Evolutionary conservation across 2,329 filamentous ascomycete genomes (phyloP), one percentile per base, ranked within the genome.

Genomic region (Trichophyton rubrum): DNA sequence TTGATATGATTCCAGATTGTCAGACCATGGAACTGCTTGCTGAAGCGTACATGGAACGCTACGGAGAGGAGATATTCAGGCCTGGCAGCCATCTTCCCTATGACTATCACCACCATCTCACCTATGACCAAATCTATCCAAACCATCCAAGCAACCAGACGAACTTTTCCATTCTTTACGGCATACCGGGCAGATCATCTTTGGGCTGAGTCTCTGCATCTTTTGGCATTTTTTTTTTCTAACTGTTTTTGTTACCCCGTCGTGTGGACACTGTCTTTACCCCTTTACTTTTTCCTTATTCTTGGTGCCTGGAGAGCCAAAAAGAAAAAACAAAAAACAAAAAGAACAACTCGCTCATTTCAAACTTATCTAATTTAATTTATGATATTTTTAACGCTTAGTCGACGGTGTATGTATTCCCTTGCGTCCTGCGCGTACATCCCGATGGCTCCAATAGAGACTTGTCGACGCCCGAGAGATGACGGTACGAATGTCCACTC

Each of bases 21-120:
- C 33, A 43, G 38, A 51, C 58, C 35, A 45, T 63, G 22, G 60
- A 63, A 30, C 13, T 15, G 9, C 35, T 63, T 30, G 53, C 59
- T 17, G 35, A 51, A 33, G 59, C 30, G 22, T 61, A 61, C 45
- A n/a, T 47, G 11, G 43, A 27, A 20, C 53, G 41, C 11, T 60
- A 60, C 55, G 61, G 61, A 17, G 57, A 49, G 4, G 57, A 59
- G 24, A 45, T 59, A 30, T 59, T 59, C 40, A 59, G 35, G 27
- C 55, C 55, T 27, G 51, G 51, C 51, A 55, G 51, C 30, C 51
- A 55, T 35, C 27, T 55, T 35, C 51, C 30, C 3, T 17, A 35
- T 13, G 51, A 55, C n/a, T 55, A 55, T 9, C 13, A 35, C 27
- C 13, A 55, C 51, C 13, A 22, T n/a, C 15, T 7, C 13, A 53